A percentile compares a stretch with the other conserved stretches of the same genome.
Evolutionary conservation across 1,139 yeast species (phyloP).

Genomic region (Hansenula anomala): DNA sequence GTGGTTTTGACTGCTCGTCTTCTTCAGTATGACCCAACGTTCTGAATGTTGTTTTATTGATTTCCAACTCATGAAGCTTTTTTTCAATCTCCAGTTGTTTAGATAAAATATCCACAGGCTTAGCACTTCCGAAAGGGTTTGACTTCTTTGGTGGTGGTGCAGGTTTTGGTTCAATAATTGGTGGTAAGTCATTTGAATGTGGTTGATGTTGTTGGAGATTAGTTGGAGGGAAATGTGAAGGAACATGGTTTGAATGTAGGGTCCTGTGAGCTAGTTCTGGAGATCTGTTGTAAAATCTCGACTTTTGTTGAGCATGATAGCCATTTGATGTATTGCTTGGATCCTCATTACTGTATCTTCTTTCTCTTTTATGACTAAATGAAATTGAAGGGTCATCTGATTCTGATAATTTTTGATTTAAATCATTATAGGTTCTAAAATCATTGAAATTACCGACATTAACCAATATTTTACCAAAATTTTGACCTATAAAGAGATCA

Average conservation of each 20-base stretch:
- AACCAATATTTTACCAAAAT: conserved; percentile 35
- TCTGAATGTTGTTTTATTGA: conserved; percentile 55
- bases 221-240: too few relatives aligned
- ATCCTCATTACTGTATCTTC: conserved; percentile 1
- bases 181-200: conserved; percentile 12
- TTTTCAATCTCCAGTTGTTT: conserved; percentile 43
- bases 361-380: conserved; percentile 5
- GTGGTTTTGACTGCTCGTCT: neutral
- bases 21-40: conserved; percentile 32
- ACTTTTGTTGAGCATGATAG: neutral
- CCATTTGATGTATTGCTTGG: neutral
- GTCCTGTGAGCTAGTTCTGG: conserved; percentile 22
- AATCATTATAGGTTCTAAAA: conserved; percentile 40
- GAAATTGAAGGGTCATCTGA: conserved; percentile 20
- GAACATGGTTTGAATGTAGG: conserved; percentile 19
- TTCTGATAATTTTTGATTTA: conserved; percentile 24
- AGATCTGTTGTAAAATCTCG: conserved; percentile 1
- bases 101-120: conserved; percentile 47
- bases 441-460: conserved; percentile 46
- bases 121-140: conserved; percentile 51
- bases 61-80: conserved; percentile 39
- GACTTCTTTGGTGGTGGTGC: conserved; percentile 24
- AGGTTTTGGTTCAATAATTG: conserved; percentile 26
- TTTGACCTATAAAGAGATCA: conserved; percentile 14
- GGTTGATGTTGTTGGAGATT: conserved; percentile 21